phyloP scores from a whole-genome alignment of 148 eudicot species.

The Diospyros kaki region DNA sequence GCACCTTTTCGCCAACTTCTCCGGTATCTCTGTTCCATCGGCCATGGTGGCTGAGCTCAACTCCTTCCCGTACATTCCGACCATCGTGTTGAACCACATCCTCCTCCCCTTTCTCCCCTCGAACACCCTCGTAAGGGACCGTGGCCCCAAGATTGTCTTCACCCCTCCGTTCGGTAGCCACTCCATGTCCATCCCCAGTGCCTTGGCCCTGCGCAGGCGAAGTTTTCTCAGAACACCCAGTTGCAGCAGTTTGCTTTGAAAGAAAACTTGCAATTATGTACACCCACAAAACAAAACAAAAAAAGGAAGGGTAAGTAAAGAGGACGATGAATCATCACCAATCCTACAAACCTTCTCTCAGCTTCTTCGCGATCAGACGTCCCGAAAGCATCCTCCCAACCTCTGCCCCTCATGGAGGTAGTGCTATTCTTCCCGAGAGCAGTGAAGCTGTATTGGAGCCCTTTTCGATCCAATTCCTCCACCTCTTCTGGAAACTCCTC shows the following conservation, averaged over 20 bases:
- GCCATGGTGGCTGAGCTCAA: conserved; percentile 35
- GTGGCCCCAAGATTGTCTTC: conserved; percentile 25
- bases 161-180: conserved; percentile 41
- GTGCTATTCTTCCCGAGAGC: conserved; percentile 29
- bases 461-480: conserved; percentile 36
- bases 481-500: conserved; percentile 43
- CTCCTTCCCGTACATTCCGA: conserved; percentile 40
- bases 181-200: conserved; percentile 40
- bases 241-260: too few relatives aligned
- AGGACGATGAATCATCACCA: too few relatives aligned
- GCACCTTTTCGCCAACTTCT: conserved; percentile 32
- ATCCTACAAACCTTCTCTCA: conserved; percentile 26
- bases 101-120: conserved; percentile 46
- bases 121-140: conserved; percentile 29
- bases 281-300: background rate
- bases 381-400: conserved; percentile 46
- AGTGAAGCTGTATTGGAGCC: conserved; percentile 34
- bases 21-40: conserved; percentile 37
- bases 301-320: too few relatives aligned
- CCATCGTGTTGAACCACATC: conserved; percentile 48
- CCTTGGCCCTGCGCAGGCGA: conserved; percentile 27
- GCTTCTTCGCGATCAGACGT: conserved; percentile 40
- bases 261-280: too few relatives aligned
- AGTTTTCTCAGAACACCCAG: too few relatives aligned
- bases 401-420: conserved; percentile 44